Evolutionary conservation across 1,284 basidiomycete genomes (phyloP), one percentile per base, ranked within the genome.

Genomic region (Sporisorium graminicola): DNA sequence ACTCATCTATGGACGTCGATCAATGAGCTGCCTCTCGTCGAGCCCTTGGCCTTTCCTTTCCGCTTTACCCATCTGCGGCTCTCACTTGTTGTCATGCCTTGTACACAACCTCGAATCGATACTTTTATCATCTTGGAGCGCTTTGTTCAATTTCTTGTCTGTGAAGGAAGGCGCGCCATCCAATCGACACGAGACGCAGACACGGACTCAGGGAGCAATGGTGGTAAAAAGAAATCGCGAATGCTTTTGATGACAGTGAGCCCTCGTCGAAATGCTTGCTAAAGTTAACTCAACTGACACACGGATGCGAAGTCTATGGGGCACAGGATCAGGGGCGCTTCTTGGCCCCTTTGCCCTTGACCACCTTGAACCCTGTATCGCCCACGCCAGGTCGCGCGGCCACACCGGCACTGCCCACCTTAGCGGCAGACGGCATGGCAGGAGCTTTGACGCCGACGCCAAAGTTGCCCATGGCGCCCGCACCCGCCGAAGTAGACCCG

Each of bases 281-380:
- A n/a, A n/a, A n/a, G n/a, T n/a, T n/a, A n/a, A n/a, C n/a, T n/a
- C n/a, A n/a, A n/a, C n/a, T n/a, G n/a, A n/a, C n/a, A n/a, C n/a
- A n/a, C n/a, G n/a, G n/a, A n/a, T n/a, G n/a, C n/a, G n/a, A n/a
- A n/a, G n/a, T n/a, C n/a, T n/a, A n/a, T n/a, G n/a, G n/a, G n/a
- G n/a, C n/a, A 31, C 29, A 31, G 29, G 29, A 10, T 31, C 40
- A 43, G 16, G 40, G 20, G 27, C 70, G 65, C 46, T 73, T 79
- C 63, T 81, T 82, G 2, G 53, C 70, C 4, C 66, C 78, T 42
- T 83, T 80, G 31, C 74, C 77, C 60, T 81, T 81, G 40, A 79
- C 77, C 9, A 81, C 81, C 56, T 78, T 80, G 66, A 80, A 80
- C 0, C 78, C 78, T 0, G 37, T 26, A 16, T 53, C 60, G 13